Conservation (phyloP, 2,329 filamentous ascomycete genomes). For the Colletotrichum navitas region DNA sequence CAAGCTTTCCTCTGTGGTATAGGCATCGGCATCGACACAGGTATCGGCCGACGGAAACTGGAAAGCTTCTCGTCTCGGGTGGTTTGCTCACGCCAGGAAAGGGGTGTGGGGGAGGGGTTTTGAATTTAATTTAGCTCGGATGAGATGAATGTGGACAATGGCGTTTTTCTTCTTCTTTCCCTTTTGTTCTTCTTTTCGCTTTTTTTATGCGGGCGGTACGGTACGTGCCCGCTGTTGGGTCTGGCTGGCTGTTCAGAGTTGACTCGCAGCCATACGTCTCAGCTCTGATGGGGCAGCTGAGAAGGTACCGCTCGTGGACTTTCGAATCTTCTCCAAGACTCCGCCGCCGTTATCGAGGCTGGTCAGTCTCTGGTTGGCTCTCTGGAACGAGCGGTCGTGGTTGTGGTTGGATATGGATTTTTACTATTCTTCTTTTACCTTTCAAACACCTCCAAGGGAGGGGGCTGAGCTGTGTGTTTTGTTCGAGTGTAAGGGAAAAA, state of each 20-base stretch:
- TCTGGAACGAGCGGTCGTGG: neutral
- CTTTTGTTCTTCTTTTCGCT: neutral
- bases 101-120: neutral
- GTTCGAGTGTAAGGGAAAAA: neutral
- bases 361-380: neutral
- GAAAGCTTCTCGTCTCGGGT: neutral
- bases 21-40: neutral
- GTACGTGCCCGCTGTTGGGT: neutral
- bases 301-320: neutral
- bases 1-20: neutral
- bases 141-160: neutral
- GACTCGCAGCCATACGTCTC: no score
- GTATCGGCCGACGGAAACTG: neutral
- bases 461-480: neutral
- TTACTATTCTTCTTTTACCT: neutral
- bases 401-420: neutral
- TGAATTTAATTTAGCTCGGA: constrained; percentile 4
- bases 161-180: neutral
- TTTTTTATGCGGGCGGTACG: constrained; percentile 23
- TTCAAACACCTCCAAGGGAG: neutral
- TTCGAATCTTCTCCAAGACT: neutral
- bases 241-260: neutral
- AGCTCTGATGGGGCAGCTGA: neutral
- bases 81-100: neutral
- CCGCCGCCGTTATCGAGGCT: neutral